These are phyloP conservation scores for Colletotrichum caudatum DNA, from an alignment of 2,329 filamentous ascomycete genomes.

Conservation along the genomic window DNA sequence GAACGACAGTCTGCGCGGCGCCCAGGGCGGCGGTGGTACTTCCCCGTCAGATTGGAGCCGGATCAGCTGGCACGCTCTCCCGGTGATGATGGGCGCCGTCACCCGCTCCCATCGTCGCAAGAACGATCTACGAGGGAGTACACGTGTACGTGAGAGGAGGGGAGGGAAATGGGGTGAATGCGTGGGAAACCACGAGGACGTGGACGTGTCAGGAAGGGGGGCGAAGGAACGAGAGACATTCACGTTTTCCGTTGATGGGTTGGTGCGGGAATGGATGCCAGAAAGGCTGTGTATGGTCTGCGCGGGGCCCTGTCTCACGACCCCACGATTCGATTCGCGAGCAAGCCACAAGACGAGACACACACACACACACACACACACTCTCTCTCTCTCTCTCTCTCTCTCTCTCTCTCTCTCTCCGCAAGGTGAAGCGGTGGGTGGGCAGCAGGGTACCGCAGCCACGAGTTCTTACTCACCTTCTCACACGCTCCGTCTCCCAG, in stretches of 20 bases:
- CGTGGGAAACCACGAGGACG: conserved; percentile 16
- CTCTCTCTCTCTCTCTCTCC: too few relatives aligned
- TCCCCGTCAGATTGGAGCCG: background rate
- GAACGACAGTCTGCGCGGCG: background rate
- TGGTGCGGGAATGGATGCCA: background rate
- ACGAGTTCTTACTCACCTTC: conserved; percentile 3
- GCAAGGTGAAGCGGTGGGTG: background rate
- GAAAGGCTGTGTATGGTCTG: background rate
- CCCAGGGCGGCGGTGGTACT: background rate
- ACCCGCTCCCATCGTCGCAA: background rate
- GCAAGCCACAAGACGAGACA: background rate
- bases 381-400: too few relatives aligned
- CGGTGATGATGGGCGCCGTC: conserved; percentile 11
- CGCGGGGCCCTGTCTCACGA: conserved; percentile 34
- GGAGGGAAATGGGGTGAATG: background rate
- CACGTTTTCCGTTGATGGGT: background rate
- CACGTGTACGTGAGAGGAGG: background rate
- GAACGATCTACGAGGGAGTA: conserved; percentile 25
- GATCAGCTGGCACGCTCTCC: background rate
- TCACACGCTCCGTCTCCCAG: background rate
- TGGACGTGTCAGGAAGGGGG: background rate
- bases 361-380: too few relatives aligned
- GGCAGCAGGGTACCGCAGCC: conserved; percentile 1
- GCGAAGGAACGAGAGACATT: background rate
- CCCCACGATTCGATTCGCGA: conserved; percentile 28